Base-by-base conservation (phyloP, 306 rosid genomes). In the Cucurbita moschata region DNA sequence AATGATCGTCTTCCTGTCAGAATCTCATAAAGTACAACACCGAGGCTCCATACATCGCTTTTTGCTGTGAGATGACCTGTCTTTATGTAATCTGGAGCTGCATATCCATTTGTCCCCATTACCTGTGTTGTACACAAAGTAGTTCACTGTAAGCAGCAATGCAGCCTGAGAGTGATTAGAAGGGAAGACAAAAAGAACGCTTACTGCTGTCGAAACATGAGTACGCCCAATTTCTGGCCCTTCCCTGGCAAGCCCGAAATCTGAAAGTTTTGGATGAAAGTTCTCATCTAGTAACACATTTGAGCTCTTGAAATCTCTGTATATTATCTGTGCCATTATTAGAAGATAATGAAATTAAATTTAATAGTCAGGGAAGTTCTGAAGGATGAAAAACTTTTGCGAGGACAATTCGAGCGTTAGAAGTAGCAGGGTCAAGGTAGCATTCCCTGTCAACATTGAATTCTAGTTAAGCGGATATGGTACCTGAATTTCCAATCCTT, bases 161-260 rank as follows among this genome's bases (percentile, higher is more conserved):
- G 54, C 35, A 53, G 60, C 72, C 67, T 56, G 71, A 26, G 50
- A 76, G 70, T 62, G 66, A 49, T 56, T 50, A 35, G 18, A 38
- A 15, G 66, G 60, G 49, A 15, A 76, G 43, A 71, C 5, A 47
- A 15, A 79, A 73, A 46, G 61, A 73, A 23, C 47, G 77, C 96
- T 89, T 87, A 91, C 97, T 46, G 91, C 96, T 18, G 97, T 91
- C 53, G 97, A 91, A 81, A 91, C 97, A 82, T 91, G 97, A 50
- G 96, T 87, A 50, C 73, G 82, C 4, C 96, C 97, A 11, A 80
- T 82, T 67, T 61, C 72, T 10, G 97, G 97, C 38, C 97, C 97
- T 81, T 91, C 93, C 83, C 97, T 81, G 10, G 96, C 97, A 63
- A 91, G 96, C 78, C 97, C 97, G 0, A 91, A 91, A 84, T 91